These are phyloP conservation scores for Arthrobotrys megalospora DNA, from an alignment of 2,329 filamentous ascomycete genomes.

Conservation along the genomic window DNA sequence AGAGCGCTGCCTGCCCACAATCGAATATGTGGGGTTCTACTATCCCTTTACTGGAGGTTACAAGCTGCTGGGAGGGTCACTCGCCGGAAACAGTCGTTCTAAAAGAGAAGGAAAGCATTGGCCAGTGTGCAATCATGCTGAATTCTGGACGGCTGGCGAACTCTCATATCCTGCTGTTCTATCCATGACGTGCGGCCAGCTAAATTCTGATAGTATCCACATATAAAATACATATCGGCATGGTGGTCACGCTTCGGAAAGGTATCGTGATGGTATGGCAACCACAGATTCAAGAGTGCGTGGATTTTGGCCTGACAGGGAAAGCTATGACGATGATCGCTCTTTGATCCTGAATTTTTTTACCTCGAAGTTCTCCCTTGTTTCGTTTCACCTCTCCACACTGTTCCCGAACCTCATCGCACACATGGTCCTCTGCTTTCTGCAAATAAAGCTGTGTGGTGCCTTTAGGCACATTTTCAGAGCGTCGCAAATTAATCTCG, in stretches of 20 bases:
- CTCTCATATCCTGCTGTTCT: conserved; percentile 54
- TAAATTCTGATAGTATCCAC: conserved; percentile 46
- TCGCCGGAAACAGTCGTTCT: conserved; percentile 55
- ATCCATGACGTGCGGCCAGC: conserved; percentile 42
- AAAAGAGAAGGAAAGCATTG: conserved; percentile 31
- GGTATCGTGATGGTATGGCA: conserved; percentile 27
- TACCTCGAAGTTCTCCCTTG: conserved; percentile 27
- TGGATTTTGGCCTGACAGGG: conserved; percentile 29
- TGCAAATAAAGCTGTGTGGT: conserved; percentile 49
- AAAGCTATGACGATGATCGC: conserved; percentile 33
- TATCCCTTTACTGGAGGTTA: conserved; percentile 59
- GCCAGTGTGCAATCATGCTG: conserved; percentile 38
- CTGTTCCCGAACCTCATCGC: conserved; percentile 45
- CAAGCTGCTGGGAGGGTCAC: conserved; percentile 55
- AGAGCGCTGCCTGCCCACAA: conserved; percentile 58
- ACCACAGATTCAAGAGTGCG: conserved; percentile 27
- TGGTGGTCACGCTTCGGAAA: conserved; percentile 56
- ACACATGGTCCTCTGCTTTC: conserved; percentile 43
- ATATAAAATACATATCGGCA: conserved; percentile 43
- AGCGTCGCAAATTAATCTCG: conserved; percentile 30
- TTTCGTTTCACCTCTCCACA: conserved; percentile 39
- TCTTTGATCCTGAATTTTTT: conserved; percentile 46
- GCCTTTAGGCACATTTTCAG: conserved; percentile 46
- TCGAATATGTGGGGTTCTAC: conserved; percentile 43
- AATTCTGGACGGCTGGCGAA: conserved; percentile 49